Conservation (phyloP, 2,329 filamentous ascomycete genomes). For the Cephalotrichum gorgonifer region DNA sequence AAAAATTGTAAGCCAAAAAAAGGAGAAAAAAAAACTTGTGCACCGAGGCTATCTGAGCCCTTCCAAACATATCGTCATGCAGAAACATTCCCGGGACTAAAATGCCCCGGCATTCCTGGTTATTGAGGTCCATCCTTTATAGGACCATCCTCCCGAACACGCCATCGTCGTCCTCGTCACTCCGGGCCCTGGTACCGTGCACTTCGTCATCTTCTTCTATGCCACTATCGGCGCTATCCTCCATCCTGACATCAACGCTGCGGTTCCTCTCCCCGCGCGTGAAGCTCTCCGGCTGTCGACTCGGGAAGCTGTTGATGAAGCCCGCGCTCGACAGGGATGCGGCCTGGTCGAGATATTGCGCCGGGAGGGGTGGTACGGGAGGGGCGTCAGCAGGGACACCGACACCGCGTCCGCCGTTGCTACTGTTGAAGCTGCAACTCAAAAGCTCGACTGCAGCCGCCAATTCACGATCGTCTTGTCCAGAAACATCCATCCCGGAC, state of each 20-base stretch:
- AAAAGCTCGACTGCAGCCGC: slow-evolving; percentile 84
- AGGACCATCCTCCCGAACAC: slow-evolving; percentile 83
- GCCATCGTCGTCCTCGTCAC: slow-evolving; percentile 87
- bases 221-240: slow-evolving; percentile 53
- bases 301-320: slow-evolving; percentile 54
- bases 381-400: slow-evolving; percentile 64
- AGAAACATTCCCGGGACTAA: neutral
- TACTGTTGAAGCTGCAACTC: slow-evolving; percentile 83
- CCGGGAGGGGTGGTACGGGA: slow-evolving; percentile 78
- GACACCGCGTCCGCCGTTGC: slow-evolving; percentile 45
- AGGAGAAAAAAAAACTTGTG: slow-evolving; percentile 19
- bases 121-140: neutral
- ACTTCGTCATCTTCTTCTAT: slow-evolving; percentile 59
- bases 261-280: slow-evolving; percentile 49
- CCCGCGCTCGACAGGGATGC: slow-evolving; percentile 46
- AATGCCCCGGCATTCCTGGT: neutral
- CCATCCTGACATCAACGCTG: slow-evolving; percentile 56
- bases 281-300: slow-evolving; percentile 53
- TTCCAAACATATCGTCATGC: neutral
- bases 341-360: slow-evolving; percentile 60
- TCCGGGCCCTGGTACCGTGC: slow-evolving; percentile 49
- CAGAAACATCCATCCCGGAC: slow-evolving; percentile 63
- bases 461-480: slow-evolving; percentile 77
- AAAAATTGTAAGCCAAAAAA: slow-evolving; percentile 20
- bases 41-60: slow-evolving; percentile 6